Percentiles rank a stretch among this genome's conserved stretches.
phyloP scores from a whole-genome alignment of 208 protist genomes.

The Herpetomonas tarakana region DNA sequence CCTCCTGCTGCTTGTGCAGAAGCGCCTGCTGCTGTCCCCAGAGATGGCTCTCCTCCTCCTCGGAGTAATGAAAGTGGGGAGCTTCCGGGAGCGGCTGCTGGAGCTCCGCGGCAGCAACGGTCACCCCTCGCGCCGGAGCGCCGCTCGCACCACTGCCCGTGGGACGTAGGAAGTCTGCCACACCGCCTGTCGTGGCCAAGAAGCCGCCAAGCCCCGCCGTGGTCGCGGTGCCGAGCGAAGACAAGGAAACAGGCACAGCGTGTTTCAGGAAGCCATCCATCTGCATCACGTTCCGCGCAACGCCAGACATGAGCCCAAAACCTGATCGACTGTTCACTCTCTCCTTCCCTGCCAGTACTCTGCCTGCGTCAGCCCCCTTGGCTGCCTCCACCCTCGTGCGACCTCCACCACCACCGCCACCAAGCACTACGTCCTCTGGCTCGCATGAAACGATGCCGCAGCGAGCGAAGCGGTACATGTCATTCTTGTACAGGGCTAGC shows the following conservation, averaged over 20 bases:
- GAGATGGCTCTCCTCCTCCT: conserved; percentile 43
- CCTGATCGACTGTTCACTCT: conserved; percentile 12
- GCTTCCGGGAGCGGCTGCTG: background rate
- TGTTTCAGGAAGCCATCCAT: background rate
- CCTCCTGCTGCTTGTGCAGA: conserved; percentile 44
- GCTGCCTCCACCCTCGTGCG: too few species aligned
- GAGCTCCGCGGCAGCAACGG: background rate
- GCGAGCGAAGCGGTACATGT: conserved; percentile 51
- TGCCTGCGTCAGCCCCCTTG: too few species aligned
- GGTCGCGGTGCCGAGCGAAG: background rate
- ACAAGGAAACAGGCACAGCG: background rate
- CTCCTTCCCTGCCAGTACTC: too few species aligned
- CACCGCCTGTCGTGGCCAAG: background rate
- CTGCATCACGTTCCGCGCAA: conserved; percentile 11
- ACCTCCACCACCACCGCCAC: too few species aligned
- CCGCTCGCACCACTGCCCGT: background rate
- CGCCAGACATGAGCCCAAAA: conserved; percentile 24
- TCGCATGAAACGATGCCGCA: conserved; percentile 47
- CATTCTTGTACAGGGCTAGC: conserved; percentile 64
- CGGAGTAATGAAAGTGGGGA: conserved; percentile 17
- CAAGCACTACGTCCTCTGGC: background rate
- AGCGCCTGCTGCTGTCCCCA: conserved; percentile 41
- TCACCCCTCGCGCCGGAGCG: background rate
- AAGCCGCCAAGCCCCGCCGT: background rate
- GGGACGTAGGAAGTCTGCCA: background rate